phyloP scores from a whole-genome alignment of 306 rosid species.

The Malus sieversii region DNA sequence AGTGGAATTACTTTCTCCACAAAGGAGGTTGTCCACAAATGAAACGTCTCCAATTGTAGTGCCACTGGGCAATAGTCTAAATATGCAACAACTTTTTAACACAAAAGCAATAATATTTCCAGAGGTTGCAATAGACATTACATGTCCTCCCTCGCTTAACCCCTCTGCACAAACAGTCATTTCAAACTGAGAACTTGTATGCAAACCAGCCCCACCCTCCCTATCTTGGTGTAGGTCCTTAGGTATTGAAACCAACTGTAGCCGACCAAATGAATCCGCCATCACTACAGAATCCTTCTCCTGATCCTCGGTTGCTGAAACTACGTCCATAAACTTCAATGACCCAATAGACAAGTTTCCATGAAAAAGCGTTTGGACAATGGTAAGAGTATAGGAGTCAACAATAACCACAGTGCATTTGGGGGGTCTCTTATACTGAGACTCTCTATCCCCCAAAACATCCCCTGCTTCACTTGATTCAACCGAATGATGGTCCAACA shows the following conservation, averaged over 20 bases:
- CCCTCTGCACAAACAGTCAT: slow-evolving; percentile 42
- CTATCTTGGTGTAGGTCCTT: slow-evolving; percentile 36
- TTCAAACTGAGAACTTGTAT: slow-evolving; percentile 33
- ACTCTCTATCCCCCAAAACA: slow-evolving; percentile 42
- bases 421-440: slow-evolving; percentile 44
- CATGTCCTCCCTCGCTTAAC: slow-evolving; percentile 35
- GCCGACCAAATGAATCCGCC: slow-evolving; percentile 66
- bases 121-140: slow-evolving; percentile 39
- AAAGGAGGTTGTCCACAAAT: slow-evolving; percentile 30
- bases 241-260: slow-evolving; percentile 45
- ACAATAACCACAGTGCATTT: slow-evolving; percentile 68
- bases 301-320: slow-evolving; percentile 39
- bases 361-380: slow-evolving; percentile 73
- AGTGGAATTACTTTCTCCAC: slow-evolving; percentile 27
- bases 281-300: slow-evolving; percentile 54
- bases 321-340: slow-evolving; percentile 64
- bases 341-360: slow-evolving; percentile 74
- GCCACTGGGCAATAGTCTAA: slow-evolving; percentile 47
- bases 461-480: slow-evolving; percentile 45
- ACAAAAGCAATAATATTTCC: slow-evolving; percentile 46
- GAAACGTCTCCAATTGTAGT: slow-evolving; percentile 54
- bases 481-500: slow-evolving; percentile 28
- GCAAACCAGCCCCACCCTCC: slow-evolving; percentile 36
- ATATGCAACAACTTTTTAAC: slow-evolving; percentile 49
- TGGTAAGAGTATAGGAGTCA: slow-evolving; percentile 64